Conservation (phyloP, 2,329 filamentous ascomycete species). For the Leptosphaerulina australis region DNA sequence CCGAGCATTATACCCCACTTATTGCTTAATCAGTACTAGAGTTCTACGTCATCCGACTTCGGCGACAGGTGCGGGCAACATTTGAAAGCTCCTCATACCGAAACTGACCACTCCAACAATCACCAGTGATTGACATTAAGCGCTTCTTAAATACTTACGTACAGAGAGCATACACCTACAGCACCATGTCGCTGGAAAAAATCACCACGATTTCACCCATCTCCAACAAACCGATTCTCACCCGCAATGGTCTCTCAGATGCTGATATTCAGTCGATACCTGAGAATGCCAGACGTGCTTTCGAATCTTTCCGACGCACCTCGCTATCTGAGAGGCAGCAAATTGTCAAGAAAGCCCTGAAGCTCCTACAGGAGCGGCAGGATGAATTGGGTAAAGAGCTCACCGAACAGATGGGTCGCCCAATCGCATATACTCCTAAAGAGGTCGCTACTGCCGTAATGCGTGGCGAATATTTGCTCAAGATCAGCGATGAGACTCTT, state of each 20-base stretch:
- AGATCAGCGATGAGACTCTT: slow-evolving; percentile 78
- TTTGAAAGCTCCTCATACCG: slow-evolving; percentile 13
- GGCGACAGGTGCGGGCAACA: slow-evolving; percentile 9
- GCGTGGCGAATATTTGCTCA: slow-evolving; percentile 83
- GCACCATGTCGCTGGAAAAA: slow-evolving; percentile 60
- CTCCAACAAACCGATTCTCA: slow-evolving; percentile 83
- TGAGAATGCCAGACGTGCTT: slow-evolving; percentile 73
- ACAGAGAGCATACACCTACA: slow-evolving; percentile 15
- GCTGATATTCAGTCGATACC: slow-evolving; percentile 75
- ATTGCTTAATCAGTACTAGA: neutral
- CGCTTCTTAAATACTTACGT: slow-evolving; percentile 25
- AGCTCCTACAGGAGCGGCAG: slow-evolving; percentile 70
- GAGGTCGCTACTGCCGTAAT: slow-evolving; percentile 86
- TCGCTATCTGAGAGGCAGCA: slow-evolving; percentile 75
- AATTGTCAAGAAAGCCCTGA: slow-evolving; percentile 80
- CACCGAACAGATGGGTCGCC: slow-evolving; percentile 93
- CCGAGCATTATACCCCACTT: slow-evolving; percentile 5
- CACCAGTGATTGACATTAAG: slow-evolving; percentile 2
- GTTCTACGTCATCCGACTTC: slow-evolving; percentile 15
- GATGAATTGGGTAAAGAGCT: slow-evolving; percentile 84
- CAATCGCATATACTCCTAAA: slow-evolving; percentile 82
- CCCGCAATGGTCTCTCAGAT: slow-evolving; percentile 74
- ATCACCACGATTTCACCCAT: slow-evolving; percentile 85
- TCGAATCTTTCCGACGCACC: slow-evolving; percentile 77
- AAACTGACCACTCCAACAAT: neutral